These are phyloP conservation scores for Wickerhamiella vanderwaltii DNA, from an alignment of 805 yeast species.

Conservation along the genomic window DNA sequence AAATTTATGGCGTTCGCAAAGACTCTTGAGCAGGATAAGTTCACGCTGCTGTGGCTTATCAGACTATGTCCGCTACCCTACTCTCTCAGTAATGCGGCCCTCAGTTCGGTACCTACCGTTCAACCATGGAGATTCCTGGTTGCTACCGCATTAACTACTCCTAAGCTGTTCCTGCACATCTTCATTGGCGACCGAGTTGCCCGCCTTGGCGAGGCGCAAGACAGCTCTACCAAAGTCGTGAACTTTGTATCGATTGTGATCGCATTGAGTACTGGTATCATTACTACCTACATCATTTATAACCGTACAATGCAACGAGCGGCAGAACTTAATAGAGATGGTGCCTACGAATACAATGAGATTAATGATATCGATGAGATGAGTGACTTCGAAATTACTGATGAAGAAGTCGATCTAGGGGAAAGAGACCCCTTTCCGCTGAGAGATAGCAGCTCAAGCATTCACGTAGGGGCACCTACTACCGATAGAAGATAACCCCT, in stretches of 20 bases:
- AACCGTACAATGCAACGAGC: conserved; percentile 30
- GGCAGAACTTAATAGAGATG: conserved; percentile 8
- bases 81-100: conserved; percentile 82
- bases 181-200: conserved; percentile 69
- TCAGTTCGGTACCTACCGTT: conserved; percentile 76
- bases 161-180: conserved; percentile 63
- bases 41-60: conserved; percentile 55
- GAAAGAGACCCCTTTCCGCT: conserved; percentile 9
- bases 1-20: conserved; percentile 63
- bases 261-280: conserved; percentile 41
- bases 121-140: conserved; percentile 46
- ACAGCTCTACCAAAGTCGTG: conserved; percentile 40
- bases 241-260: conserved; percentile 50
- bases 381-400: conserved; percentile 13
- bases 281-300: conserved; percentile 60
- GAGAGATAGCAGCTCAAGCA: too few species aligned
- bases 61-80: conserved; percentile 89
- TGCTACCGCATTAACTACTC: conserved; percentile 68
- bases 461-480: too few species aligned
- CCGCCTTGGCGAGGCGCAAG: conserved; percentile 43
- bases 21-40: conserved; percentile 58
- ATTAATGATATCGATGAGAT: conserved; percentile 6
- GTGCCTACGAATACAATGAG: conserved; percentile 3
- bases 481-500: too few species aligned
- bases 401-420: conserved; percentile 3